A percentile compares a stretch with the other conserved stretches of the same genome.
Conservation (phyloP, 768 basidiomycete species). For the Mycena maculata region DNA sequence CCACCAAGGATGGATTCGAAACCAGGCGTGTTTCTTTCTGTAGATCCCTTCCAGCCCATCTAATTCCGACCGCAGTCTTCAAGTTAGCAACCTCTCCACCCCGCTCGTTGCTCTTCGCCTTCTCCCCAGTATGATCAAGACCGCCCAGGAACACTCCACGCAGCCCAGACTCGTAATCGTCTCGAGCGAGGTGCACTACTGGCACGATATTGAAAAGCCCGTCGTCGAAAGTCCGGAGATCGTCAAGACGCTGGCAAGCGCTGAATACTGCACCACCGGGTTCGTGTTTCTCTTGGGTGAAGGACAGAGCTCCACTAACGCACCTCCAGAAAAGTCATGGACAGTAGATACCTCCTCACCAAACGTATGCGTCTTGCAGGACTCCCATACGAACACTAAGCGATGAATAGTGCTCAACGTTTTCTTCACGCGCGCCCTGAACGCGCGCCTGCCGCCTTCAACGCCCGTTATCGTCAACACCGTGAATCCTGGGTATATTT, state of each 20-base stretch:
- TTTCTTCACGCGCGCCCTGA: slow-evolving; percentile 33
- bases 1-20: slow-evolving; percentile 21
- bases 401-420: slow-evolving; percentile 34
- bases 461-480: slow-evolving; percentile 31
- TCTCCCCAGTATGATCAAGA: slow-evolving; percentile 40
- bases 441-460: slow-evolving; percentile 18
- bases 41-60: background rate
- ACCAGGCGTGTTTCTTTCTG: background rate
- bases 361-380: slow-evolving; percentile 22
- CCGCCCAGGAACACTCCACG: slow-evolving; percentile 27
- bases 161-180: slow-evolving; percentile 37
- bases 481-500: slow-evolving; percentile 37
- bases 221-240: slow-evolving; percentile 22
- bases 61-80: slow-evolving; percentile 35
- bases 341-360: slow-evolving; percentile 2
- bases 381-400: background rate
- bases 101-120: slow-evolving; percentile 42
- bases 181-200: slow-evolving; percentile 39
- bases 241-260: slow-evolving; percentile 29
- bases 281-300: background rate
- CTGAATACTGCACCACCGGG: slow-evolving; percentile 32
- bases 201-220: background rate
- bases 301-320: background rate
- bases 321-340: background rate
- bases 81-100: slow-evolving; percentile 47